A percentile compares a stretch with the other conserved stretches of the same genome.
phyloP scores from a whole-genome alignment of 345 rosid genomes.

The Crucihimalaya himalaica region DNA sequence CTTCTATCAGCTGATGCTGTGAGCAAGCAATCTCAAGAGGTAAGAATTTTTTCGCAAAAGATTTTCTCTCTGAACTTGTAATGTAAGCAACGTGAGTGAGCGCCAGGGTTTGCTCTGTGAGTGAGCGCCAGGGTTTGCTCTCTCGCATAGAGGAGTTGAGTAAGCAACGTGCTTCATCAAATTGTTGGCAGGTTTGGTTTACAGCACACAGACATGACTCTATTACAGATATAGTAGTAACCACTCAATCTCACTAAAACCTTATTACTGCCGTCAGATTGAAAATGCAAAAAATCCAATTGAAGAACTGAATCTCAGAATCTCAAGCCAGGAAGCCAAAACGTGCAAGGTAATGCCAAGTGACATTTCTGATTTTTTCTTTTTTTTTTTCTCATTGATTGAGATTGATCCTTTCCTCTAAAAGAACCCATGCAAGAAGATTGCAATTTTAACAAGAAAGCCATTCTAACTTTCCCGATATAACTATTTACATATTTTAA shows the following conservation, averaged over 20 bases:
- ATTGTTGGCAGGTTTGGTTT: conserved; percentile 50
- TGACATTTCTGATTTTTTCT: not conserved
- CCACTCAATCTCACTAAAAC: conserved; percentile 10
- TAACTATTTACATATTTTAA: not conserved
- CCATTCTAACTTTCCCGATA: not conserved
- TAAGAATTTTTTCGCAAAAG: conserved; percentile 40
- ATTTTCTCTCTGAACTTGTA: conserved; percentile 8
- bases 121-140: conserved; percentile 51
- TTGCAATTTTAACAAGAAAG: not conserved
- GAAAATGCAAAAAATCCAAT: conserved; percentile 44
- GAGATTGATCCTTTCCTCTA: conserved; percentile 7
- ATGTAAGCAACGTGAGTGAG: no score
- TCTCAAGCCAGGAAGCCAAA: conserved; percentile 52
- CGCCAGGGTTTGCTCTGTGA: no score
- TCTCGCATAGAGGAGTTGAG: conserved; percentile 42
- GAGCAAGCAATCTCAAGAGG: conserved; percentile 52
- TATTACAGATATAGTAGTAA: not conserved
- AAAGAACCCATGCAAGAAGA: not conserved
- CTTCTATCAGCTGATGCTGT: conserved; percentile 42
- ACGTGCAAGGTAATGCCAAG: conserved; percentile 45
- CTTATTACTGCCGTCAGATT: conserved; percentile 41
- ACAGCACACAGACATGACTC: conserved; percentile 10
- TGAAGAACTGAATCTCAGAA: conserved; percentile 44
- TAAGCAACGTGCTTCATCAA: conserved; percentile 20
- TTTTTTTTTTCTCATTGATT: conserved; percentile 7